Evolutionary conservation across 2,329 filamentous ascomycete genomes (phyloP), one percentile per base, ranked within the genome.

Genomic region (Verticillium klebahnii): DNA sequence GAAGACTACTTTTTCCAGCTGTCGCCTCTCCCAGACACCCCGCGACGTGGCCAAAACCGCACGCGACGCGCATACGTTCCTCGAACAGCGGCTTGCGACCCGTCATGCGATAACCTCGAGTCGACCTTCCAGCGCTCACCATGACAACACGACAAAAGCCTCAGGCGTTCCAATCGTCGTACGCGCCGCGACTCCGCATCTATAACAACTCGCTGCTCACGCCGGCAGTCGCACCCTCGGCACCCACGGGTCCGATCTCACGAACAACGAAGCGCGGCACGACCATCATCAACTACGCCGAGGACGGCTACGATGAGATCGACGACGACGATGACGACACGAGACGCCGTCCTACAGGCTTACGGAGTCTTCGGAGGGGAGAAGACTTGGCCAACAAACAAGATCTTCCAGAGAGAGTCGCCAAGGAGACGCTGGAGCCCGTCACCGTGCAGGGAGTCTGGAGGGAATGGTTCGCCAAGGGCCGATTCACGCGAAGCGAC

Each of bases 241-340:
- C 82, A 62, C 83, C 86, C n/a, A 75, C 85, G 2, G 88, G 87
- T 29, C 85, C 89, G 45, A 79, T 85, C 63, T 84, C 91, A 69
- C 87, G 94, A 73, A 96, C 91, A n/a, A 98, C 95, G 9, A 98
- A 99, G 80, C 90, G 95, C 76, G 95, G 95, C 62, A 98, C 95
- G 2, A 95, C 92, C 37, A 91, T 94, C 66, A 95, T 98, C 77
- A 99, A 97, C 78, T 99, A 99, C 73, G 94, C 95, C 29, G 95
- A 99, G 74, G 94, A 98, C 74, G 93, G 93, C 56, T 96, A 89
- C 71, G 94, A 97, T 67, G 93, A 94, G 70, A 75, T 85, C 62
- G 85, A 87, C 40, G 85, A 89, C 61, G 90, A 92, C 65, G 89
- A 90, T 58, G 90, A 92, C 65, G 89, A 92, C 61, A 82, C 85